phyloP scores from a whole-genome alignment of 2,329 filamentous ascomycete species.

The Claviceps purpurea region DNA sequence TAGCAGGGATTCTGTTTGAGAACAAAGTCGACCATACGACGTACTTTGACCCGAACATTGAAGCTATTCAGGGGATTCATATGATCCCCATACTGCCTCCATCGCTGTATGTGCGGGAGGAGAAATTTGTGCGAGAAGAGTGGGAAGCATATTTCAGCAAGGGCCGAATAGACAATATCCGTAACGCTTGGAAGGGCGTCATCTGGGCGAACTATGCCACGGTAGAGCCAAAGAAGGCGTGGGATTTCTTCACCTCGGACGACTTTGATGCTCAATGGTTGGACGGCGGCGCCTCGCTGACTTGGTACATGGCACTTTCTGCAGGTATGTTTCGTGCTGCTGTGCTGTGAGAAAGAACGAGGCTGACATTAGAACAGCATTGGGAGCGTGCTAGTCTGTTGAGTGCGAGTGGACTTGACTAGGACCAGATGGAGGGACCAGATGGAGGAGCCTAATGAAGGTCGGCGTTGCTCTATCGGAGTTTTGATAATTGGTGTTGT shows the following conservation, averaged over 20 bases:
- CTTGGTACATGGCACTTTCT: slow-evolving; percentile 72
- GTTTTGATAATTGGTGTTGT: too few species aligned
- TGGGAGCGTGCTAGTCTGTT: slow-evolving; percentile 1
- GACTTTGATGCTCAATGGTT: slow-evolving; percentile 56
- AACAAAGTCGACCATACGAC: slow-evolving; percentile 93
- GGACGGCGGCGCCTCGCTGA: slow-evolving; percentile 70
- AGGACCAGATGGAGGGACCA: not conserved
- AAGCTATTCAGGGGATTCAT: slow-evolving; percentile 67
- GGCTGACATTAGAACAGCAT: slow-evolving; percentile 3
- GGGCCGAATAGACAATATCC: slow-evolving; percentile 48
- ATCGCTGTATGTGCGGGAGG: slow-evolving; percentile 52
- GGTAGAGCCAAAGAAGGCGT: slow-evolving; percentile 56
- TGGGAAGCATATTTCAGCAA: slow-evolving; percentile 68
- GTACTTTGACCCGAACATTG: slow-evolving; percentile 63
- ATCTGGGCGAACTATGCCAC: slow-evolving; percentile 73
- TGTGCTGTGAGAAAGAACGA: not conserved
- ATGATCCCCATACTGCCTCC: slow-evolving; percentile 66
- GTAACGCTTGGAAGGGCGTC: slow-evolving; percentile 75
- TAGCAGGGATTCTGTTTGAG: slow-evolving; percentile 64
- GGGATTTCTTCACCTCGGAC: slow-evolving; percentile 56
- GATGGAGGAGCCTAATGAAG: too few species aligned
- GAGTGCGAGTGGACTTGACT: not conserved
- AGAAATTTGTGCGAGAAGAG: slow-evolving; percentile 64
- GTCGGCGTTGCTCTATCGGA: too few species aligned
- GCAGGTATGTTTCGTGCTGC: slow-evolving; percentile 39